Percentiles rank a stretch among this genome's conserved stretches.
Conservation (phyloP, 192 early-diverging fungal genomes). For the Dissophora globulifera region DNA sequence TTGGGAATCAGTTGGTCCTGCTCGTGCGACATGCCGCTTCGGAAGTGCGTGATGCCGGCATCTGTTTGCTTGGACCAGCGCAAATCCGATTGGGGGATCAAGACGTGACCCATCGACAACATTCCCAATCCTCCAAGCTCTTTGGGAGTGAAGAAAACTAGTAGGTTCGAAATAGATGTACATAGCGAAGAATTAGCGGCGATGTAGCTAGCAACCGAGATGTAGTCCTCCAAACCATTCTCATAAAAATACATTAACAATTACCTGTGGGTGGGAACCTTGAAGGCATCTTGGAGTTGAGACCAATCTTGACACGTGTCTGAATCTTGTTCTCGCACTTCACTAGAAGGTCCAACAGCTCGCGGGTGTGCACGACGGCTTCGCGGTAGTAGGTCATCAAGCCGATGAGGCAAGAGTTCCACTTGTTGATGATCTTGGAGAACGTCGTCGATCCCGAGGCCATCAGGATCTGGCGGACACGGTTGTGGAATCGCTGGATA, state of each 20-base stretch:
- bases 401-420: conserved; percentile 89
- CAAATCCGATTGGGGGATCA: conserved; percentile 97
- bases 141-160: conserved; percentile 78
- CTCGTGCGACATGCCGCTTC: conserved; percentile 97
- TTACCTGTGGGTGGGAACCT: conserved; percentile 96
- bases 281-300: conserved; percentile 99
- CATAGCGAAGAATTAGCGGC: no score
- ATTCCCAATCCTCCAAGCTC: conserved; percentile 98
- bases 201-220: no score
- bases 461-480: conserved; percentile 98
- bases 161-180: no score
- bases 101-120: conserved; percentile 99
- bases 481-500: conserved; percentile 93
- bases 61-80: conserved; percentile 98
- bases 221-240: no score
- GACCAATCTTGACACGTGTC: conserved; percentile 98
- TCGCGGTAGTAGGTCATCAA: conserved; percentile 99
- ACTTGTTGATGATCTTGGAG: conserved; percentile 99
- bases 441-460: conserved; percentile 97
- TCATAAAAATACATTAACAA: conserved; percentile 26
- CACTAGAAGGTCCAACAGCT: conserved; percentile 95
- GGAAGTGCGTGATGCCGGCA: conserved; percentile 96
- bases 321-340: conserved; percentile 99
- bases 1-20: conserved; percentile 98
- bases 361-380: conserved; percentile 96